A percentile compares a stretch with the other conserved stretches of the same genome.
Evolutionary conservation across 2,329 filamentous ascomycete genomes (phyloP).

Genomic region (Penicillium expansum): DNA sequence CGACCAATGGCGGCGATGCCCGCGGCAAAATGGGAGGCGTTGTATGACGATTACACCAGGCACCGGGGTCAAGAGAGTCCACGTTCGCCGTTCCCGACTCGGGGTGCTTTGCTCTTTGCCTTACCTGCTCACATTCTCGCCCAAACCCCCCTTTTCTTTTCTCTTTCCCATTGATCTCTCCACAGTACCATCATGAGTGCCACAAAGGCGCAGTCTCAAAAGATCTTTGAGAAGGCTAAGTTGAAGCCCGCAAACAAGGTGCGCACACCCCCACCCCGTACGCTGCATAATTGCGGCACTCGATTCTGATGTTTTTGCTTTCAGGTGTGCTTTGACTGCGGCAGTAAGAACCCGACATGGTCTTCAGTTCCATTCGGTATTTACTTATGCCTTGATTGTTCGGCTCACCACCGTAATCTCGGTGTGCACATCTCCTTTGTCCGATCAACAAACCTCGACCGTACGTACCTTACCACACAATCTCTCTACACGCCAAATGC

Average conservation of each 20-base stretch:
- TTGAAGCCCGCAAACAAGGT: slow-evolving; percentile 93
- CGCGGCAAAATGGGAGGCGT: slow-evolving; percentile 2
- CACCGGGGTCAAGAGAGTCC: slow-evolving; percentile 23
- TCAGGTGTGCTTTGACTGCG: slow-evolving; percentile 97
- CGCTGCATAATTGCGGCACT: slow-evolving; percentile 15
- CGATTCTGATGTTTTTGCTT: slow-evolving; percentile 19
- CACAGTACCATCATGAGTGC: slow-evolving; percentile 57
- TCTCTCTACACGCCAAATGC: neutral
- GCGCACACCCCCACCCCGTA: slow-evolving; percentile 37
- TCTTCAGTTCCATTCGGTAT: slow-evolving; percentile 96
- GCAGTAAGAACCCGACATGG: slow-evolving; percentile 97
- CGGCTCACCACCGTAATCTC: slow-evolving; percentile 92
- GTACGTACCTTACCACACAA: slow-evolving; percentile 57
- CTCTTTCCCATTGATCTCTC: slow-evolving; percentile 7
- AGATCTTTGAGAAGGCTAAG: slow-evolving; percentile 97
- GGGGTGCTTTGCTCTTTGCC: slow-evolving; percentile 19
- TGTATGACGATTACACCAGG: slow-evolving; percentile 10
- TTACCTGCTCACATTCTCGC: slow-evolving; percentile 14
- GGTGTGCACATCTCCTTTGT: slow-evolving; percentile 99
- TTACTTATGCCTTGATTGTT: slow-evolving; percentile 97
- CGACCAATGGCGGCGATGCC: neutral
- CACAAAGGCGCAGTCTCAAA: slow-evolving; percentile 90
- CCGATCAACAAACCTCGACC: slow-evolving; percentile 94
- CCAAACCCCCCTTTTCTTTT: slow-evolving; percentile 13
- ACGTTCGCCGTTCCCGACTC: slow-evolving; percentile 37